These are phyloP conservation scores for Albifimbria verrucaria DNA, from an alignment of 2,329 filamentous ascomycete species.

Conservation along the genomic window DNA sequence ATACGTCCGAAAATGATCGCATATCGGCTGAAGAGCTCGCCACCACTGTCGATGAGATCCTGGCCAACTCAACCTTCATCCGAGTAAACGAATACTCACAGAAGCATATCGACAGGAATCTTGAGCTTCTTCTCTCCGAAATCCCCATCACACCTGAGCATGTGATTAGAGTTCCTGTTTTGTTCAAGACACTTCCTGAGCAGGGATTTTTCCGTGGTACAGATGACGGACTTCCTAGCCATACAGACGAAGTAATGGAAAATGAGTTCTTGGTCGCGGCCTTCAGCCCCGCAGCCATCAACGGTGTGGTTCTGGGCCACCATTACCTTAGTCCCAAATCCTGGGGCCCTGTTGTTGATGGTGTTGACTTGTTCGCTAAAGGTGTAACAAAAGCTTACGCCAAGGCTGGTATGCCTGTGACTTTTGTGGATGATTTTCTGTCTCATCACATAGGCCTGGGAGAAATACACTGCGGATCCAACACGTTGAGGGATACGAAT, in stretches of 20 bases:
- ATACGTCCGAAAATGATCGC: constrained; percentile 1
- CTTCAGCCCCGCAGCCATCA: constrained; percentile 16
- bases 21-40: constrained; percentile 4
- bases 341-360: constrained; percentile 17
- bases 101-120: constrained; percentile 12
- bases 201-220: background rate
- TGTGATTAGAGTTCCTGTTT: constrained; percentile 17
- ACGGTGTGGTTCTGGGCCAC: constrained; percentile 15
- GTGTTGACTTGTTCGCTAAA: constrained; percentile 14
- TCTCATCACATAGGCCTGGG: constrained; percentile 17
- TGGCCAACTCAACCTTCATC: constrained; percentile 10
- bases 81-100: constrained; percentile 6
- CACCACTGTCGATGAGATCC: constrained; percentile 10
- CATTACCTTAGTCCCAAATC: constrained; percentile 18
- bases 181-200: constrained; percentile 11
- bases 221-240: background rate
- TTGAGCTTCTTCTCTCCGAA: constrained; percentile 16
- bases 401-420: constrained; percentile 11
- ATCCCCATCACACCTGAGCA: constrained; percentile 16
- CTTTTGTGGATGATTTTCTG: constrained; percentile 17
- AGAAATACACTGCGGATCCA: constrained; percentile 21
- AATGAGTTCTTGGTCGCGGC: constrained; percentile 5
- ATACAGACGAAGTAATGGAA: background rate
- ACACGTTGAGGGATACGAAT: constrained; percentile 14
- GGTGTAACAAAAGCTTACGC: constrained; percentile 13